phyloP scores from a whole-genome alignment of 208 protist genomes.

The Leishmania arabica region DNA sequence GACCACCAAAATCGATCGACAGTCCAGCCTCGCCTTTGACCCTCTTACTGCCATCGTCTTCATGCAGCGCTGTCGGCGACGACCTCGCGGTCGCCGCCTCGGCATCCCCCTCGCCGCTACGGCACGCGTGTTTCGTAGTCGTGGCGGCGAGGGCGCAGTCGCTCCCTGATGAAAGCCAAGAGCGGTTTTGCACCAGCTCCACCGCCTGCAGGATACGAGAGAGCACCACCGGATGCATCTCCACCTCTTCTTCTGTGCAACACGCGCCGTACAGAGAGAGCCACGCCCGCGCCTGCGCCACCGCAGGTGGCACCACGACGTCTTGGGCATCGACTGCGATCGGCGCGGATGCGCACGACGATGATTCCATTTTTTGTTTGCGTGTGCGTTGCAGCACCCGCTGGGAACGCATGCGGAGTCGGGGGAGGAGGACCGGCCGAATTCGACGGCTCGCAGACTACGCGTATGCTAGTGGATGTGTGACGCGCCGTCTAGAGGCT shows the following conservation, averaged over 20 bases:
- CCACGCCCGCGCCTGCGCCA: conserved; percentile 6
- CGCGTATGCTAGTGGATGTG: neutral
- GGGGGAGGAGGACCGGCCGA: neutral
- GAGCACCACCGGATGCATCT: conserved; percentile 16
- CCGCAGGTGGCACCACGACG: neutral
- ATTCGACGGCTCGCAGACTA: neutral
- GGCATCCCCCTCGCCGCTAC: neutral
- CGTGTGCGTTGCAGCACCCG: no score
- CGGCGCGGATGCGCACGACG: neutral
- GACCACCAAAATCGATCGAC: conserved; percentile 9
- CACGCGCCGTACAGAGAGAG: conserved; percentile 22
- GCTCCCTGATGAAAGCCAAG: neutral
- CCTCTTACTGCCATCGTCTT: no score
- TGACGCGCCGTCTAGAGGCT: neutral
- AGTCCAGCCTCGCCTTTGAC: neutral
- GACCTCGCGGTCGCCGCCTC: neutral
- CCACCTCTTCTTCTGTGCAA: conserved; percentile 15
- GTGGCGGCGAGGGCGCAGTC: neutral
- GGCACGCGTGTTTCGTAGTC: neutral
- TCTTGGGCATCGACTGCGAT: neutral
- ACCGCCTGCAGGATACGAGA: conserved; percentile 20
- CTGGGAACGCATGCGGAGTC: no score
- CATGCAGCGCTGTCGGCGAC: neutral
- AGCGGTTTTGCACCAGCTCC: neutral
- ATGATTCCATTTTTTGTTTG: neutral